phyloP scores from a whole-genome alignment of 2,329 filamentous ascomycete genomes.

The Sarocladiaceae sp. region DNA sequence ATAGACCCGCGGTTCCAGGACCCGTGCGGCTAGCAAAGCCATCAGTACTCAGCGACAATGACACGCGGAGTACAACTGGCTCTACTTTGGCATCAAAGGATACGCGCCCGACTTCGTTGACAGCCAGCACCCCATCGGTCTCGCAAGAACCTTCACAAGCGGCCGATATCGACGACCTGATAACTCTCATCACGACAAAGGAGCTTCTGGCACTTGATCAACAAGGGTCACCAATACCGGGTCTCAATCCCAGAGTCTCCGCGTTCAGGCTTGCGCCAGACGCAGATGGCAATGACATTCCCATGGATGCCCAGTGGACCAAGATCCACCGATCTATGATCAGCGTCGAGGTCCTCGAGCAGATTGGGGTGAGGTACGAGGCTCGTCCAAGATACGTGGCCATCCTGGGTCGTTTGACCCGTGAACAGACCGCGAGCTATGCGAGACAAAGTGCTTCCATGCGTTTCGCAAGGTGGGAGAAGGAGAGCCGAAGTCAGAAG shows the following conservation, averaged over 20 bases:
- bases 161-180: constrained; percentile 31
- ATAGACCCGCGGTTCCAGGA: too few species aligned
- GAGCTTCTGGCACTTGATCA: constrained; percentile 48
- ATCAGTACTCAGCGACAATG: too few species aligned
- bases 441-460: constrained; percentile 43
- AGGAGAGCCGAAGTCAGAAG: too few species aligned
- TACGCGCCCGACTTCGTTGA: too few species aligned
- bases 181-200: constrained; percentile 46
- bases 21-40: too few species aligned
- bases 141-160: constrained; percentile 39
- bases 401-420: constrained; percentile 47
- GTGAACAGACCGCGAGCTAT: constrained; percentile 44
- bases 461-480: too few species aligned
- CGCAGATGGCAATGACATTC: constrained; percentile 48
- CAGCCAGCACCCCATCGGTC: too few species aligned
- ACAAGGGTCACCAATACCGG: neutral
- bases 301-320: constrained; percentile 51
- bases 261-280: constrained; percentile 44
- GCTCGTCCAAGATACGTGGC: constrained; percentile 54
- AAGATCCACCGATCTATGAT: constrained; percentile 46
- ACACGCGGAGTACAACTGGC: too few species aligned
- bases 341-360: constrained; percentile 47
- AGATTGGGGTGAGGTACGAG: constrained; percentile 50
- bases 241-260: constrained; percentile 14
- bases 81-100: too few species aligned